Base-by-base conservation (phyloP, 1,139 yeast species). In the Geotrichum macrosporum region DNA sequence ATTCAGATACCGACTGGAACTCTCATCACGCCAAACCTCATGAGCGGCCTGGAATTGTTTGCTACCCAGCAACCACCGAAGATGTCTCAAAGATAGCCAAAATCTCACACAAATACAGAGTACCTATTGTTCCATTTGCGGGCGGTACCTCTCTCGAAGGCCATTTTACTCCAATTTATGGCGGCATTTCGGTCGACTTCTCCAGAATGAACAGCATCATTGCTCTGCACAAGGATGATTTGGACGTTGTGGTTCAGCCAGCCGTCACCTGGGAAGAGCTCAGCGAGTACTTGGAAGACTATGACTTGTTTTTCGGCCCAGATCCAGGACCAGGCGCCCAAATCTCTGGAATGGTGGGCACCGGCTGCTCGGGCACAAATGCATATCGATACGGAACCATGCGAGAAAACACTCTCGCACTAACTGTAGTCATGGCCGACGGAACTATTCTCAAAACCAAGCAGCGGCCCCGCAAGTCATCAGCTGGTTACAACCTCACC, bases 111-210 rank as follows among this genome's bases (percentile, higher is more conserved):
- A 69, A 75, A 55, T 75, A 74, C 60, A 61, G 72, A 19, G 78
- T 84, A 2, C 94, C 95, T 0, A 73, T 84, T 16, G 78, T 83
- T 20, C 87, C 94, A 8, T 80, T 74, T 58, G 79, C 87, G 1
- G 94, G 94, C 0, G 82, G 87, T 51, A 84, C 94, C 0, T 81
- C 92, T 0, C 69, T 85, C 29, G 94, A 85, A 65, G 94, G 94
- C 9, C 89, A 84, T 51, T 81, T 76, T 59, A 79, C 83, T 61
- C 86, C 88, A 34, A 80, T 87, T 0, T 69, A 86, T 50, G 77
- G 78, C 1, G 87, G 88, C 0, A 68, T 81, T 31, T 74, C 79
- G 12, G 54, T 81, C 13, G 84, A 81, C 56, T 61, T 81, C 44
- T 65, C 75, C 1, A 62, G 66, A 27, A 75, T 81, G 82, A 74